Evolutionary conservation across 805 yeast species (phyloP).

Genomic region (Kodamaea jinghongensis): DNA sequence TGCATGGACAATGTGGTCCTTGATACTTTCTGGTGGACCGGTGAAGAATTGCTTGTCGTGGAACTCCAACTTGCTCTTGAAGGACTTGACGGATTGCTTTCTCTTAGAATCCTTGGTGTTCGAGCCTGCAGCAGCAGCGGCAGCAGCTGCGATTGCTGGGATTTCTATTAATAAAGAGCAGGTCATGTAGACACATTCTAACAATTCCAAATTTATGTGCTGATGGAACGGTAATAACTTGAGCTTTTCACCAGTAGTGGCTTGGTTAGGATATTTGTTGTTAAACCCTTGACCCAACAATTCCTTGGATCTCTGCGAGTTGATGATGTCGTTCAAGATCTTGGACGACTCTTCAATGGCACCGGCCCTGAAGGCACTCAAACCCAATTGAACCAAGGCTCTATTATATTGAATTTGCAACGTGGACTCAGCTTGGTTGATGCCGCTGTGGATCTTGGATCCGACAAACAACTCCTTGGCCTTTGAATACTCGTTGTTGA

Average conservation of each 20-base stretch:
- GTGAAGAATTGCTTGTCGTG: slow-evolving; percentile 92
- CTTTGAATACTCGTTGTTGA: slow-evolving; percentile 74
- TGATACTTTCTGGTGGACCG: slow-evolving; percentile 96
- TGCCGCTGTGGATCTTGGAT: slow-evolving; percentile 80
- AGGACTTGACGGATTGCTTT: slow-evolving; percentile 67
- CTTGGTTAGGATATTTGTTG: slow-evolving; percentile 62
- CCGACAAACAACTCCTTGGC: slow-evolving; percentile 87
- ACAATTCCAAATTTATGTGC: slow-evolving; percentile 93
- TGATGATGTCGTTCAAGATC: slow-evolving; percentile 81
- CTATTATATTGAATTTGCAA: slow-evolving; percentile 93
- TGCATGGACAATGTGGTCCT: slow-evolving; percentile 90
- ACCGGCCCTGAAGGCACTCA: slow-evolving; percentile 92
- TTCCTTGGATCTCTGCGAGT: slow-evolving; percentile 84
- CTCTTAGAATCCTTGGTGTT: slow-evolving; percentile 57
- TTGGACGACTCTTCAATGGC: slow-evolving; percentile 83
- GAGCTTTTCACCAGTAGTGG: slow-evolving; percentile 62
- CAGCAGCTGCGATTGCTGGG: slow-evolving; percentile 77
- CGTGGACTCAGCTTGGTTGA: slow-evolving; percentile 79
- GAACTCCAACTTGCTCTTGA: slow-evolving; percentile 86
- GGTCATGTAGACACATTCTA: slow-evolving; percentile 92
- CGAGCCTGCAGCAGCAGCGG: slow-evolving; percentile 47
- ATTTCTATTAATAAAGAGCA: slow-evolving; percentile 86
- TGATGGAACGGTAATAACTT: slow-evolving; percentile 94
- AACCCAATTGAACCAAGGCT: slow-evolving; percentile 91
- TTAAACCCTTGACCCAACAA: slow-evolving; percentile 84